Percentiles rank a stretch among this genome's conserved stretches.
Evolutionary conservation across 1,284 basidiomycete genomes (phyloP).

Genomic region (Tausonia pullulans): DNA sequence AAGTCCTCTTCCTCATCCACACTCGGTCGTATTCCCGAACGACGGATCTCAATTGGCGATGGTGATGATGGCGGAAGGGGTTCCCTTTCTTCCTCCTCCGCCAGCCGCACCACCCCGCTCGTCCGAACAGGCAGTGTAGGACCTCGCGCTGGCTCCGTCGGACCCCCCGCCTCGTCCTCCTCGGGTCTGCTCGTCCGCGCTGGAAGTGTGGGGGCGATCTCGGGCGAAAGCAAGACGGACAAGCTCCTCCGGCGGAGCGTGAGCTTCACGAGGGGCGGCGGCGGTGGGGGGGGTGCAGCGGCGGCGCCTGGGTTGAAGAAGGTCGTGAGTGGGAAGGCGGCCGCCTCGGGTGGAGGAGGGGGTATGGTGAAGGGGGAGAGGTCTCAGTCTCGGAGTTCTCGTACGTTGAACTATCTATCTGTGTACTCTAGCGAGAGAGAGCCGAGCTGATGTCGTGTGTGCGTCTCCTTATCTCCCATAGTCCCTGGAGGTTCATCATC

Average conservation of each 20-base stretch:
- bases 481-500: too few relatives aligned
- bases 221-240: not conserved
- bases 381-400: not conserved
- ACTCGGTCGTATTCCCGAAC: not conserved
- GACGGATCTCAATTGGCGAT: too few relatives aligned
- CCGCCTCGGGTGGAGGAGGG: not conserved
- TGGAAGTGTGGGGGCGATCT: not conserved
- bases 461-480: too few relatives aligned
- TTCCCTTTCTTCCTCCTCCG: not conserved
- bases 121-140: not conserved
- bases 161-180: too few relatives aligned
- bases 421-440: too few relatives aligned
- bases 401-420: too few relatives aligned
- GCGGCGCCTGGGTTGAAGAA: not conserved
- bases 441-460: too few relatives aligned
- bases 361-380: not conserved
- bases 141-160: not conserved
- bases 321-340: not conserved
- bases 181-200: not conserved
- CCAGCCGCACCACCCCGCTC: not conserved
- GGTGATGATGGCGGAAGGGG: too few relatives aligned
- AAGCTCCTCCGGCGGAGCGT: conserved; percentile 3
- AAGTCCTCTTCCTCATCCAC: conserved; percentile 5
- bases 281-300: not conserved
- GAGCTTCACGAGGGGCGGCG: not conserved